Evolutionary conservation across 257 asterid species (phyloP).

Genomic region (Nicotiana tomentosiformis): DNA sequence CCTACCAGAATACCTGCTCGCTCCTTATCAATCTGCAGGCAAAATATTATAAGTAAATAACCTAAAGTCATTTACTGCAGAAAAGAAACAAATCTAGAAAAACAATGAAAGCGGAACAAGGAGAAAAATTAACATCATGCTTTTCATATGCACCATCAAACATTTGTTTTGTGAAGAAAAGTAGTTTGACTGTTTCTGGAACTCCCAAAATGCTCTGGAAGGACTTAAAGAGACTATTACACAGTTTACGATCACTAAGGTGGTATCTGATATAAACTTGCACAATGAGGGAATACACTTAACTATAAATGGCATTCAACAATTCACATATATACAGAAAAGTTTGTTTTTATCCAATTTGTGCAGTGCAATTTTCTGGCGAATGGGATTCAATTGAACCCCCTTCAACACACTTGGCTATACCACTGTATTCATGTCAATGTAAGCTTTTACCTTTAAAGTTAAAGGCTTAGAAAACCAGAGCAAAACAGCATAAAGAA

Average conservation of each 20-base stretch:
- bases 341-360: too few relatives aligned
- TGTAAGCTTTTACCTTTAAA: too few relatives aligned
- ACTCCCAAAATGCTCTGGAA: background rate
- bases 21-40: conserved; percentile 68
- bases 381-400: too few relatives aligned
- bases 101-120: background rate
- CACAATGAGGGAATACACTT: too few relatives aligned
- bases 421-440: too few relatives aligned
- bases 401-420: too few relatives aligned
- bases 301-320: too few relatives aligned
- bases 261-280: background rate
- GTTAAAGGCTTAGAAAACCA: too few relatives aligned
- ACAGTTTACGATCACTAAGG: background rate
- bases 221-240: background rate
- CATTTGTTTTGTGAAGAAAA: background rate
- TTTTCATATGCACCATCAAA: background rate
- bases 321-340: too few relatives aligned
- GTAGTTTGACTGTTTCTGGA: background rate
- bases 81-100: background rate
- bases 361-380: too few relatives aligned
- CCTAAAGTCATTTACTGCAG: conserved; percentile 7
- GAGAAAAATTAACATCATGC: background rate
- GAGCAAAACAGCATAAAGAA: too few relatives aligned
- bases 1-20: conserved; percentile 90
- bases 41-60: background rate